A percentile compares a stretch with the other conserved stretches of the same genome.
These are phyloP conservation scores for Conoideocrella luteorostrata DNA, from an alignment of 2,329 filamentous ascomycete genomes.

Conservation along the genomic window DNA sequence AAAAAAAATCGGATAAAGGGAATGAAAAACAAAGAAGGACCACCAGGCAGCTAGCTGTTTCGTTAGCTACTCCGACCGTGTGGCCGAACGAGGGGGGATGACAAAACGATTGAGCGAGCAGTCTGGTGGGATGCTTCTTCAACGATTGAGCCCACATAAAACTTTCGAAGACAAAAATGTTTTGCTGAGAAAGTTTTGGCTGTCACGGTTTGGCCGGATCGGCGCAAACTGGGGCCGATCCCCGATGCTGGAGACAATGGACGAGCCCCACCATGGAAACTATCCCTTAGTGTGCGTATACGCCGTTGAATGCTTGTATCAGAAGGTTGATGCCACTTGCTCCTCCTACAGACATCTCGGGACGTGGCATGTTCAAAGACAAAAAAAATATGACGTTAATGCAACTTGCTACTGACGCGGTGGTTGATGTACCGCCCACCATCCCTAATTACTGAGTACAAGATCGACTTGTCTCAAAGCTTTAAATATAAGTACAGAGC, in stretches of 20 bases:
- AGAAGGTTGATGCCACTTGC: too few species aligned
- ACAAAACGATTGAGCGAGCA: too few species aligned
- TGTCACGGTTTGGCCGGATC: not conserved
- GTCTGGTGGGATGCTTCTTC: not conserved
- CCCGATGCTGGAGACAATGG: not conserved
- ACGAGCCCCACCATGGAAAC: not conserved
- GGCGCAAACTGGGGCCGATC: constrained; percentile 3
- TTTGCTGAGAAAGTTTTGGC: not conserved
- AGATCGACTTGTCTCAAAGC: not conserved
- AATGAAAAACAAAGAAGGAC: too few species aligned
- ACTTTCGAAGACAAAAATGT: not conserved
- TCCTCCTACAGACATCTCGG: too few species aligned
- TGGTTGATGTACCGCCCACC: not conserved
- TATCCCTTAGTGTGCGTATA: too few species aligned
- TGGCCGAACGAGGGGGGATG: too few species aligned
- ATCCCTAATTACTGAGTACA: not conserved
- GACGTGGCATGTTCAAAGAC: too few species aligned
- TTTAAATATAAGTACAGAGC: constrained; percentile 4
- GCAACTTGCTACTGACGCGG: too few species aligned
- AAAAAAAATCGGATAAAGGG: too few species aligned
- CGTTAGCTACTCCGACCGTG: not conserved
- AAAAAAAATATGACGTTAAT: not conserved
- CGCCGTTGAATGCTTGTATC: too few species aligned
- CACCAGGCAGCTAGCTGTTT: too few species aligned
- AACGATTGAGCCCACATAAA: constrained; percentile 1